A percentile compares a stretch with the other conserved stretches of the same genome.
These are phyloP conservation scores for Botryotinia narcissicola DNA, from an alignment of 2,329 filamentous ascomycete genomes.

Conservation along the genomic window DNA sequence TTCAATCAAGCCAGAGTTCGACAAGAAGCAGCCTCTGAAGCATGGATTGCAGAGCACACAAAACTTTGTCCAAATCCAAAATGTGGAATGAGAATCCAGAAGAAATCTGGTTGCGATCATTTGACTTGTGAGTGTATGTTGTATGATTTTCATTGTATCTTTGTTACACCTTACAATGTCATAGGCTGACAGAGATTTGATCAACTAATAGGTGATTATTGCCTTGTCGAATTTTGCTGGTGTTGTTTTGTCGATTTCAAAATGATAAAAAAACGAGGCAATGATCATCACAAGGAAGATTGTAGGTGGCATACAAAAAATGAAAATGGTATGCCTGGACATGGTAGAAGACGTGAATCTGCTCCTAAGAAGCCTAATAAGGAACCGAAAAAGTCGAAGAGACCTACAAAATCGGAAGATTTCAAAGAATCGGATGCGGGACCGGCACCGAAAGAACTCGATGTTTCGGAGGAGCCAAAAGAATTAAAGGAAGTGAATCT, in stretches of 20 bases:
- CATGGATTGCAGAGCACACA: neutral
- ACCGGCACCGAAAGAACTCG: neutral
- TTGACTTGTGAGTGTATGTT: neutral
- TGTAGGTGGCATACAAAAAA: neutral
- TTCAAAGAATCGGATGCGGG: neutral
- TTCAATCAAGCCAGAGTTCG: neutral
- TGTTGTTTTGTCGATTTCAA: neutral
- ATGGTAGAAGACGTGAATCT: neutral
- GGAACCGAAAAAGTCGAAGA: neutral
- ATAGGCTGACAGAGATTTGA: neutral
- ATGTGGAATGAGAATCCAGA: conserved; percentile 7
- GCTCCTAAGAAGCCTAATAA: neutral
- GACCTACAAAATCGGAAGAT: neutral
- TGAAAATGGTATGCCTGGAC: neutral
- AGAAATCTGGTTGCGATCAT: neutral
- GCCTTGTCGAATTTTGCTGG: neutral
- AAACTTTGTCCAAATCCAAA: conserved; percentile 4
- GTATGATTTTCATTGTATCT: neutral
- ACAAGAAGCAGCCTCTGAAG: conserved; percentile 7
- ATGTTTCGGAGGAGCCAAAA: neutral
- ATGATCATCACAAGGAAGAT: neutral
- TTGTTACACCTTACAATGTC: neutral
- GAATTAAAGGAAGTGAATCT: neutral
- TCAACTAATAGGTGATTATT: neutral
- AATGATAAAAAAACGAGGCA: neutral